Percentiles rank a stretch among this genome's conserved stretches.
Evolutionary conservation across 2,329 filamentous ascomycete species (phyloP).

Genomic region (Ophiostoma ips): DNA sequence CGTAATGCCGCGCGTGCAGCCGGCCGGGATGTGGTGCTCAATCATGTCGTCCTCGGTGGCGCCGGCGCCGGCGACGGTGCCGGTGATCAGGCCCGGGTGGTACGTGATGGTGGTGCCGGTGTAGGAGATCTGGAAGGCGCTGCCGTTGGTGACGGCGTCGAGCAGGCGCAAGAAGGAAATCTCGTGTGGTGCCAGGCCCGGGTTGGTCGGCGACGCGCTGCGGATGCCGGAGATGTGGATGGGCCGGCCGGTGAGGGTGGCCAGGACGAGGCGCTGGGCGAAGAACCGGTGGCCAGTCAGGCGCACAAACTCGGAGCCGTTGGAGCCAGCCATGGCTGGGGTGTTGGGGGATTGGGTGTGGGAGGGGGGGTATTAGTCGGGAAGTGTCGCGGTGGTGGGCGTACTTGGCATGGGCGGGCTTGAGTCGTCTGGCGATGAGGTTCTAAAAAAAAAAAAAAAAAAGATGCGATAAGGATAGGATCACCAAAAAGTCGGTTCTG

Average conservation of each 20-base stretch:
- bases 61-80: slow-evolving; percentile 62
- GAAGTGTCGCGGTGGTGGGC: not conserved
- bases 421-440: not conserved
- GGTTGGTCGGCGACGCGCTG: slow-evolving; percentile 67
- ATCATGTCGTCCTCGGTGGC: slow-evolving; percentile 56
- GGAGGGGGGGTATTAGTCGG: not conserved
- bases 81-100: slow-evolving; percentile 82
- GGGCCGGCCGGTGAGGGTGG: slow-evolving; percentile 79
- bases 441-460: slow-evolving; percentile 3
- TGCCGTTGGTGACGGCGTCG: slow-evolving; percentile 89
- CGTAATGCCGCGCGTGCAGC: slow-evolving; percentile 66
- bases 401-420: not conserved
- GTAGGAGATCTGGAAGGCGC: slow-evolving; percentile 87
- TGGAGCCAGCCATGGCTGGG: slow-evolving; percentile 2
- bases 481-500: slow-evolving; percentile 9
- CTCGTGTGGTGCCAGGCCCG: slow-evolving; percentile 83
- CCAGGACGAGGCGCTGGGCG: slow-evolving; percentile 69
- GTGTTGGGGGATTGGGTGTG: not conserved
- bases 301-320: slow-evolving; percentile 23
- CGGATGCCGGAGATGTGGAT: slow-evolving; percentile 92
- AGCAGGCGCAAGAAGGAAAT: slow-evolving; percentile 91
- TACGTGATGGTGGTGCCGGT: slow-evolving; percentile 90
- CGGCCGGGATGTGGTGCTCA: slow-evolving; percentile 63
- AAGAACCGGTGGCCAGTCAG: slow-evolving; percentile 80
- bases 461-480: not conserved